phyloP scores from a whole-genome alignment of 192 early-diverging fungal species.

The Podila clonocystis region DNA sequence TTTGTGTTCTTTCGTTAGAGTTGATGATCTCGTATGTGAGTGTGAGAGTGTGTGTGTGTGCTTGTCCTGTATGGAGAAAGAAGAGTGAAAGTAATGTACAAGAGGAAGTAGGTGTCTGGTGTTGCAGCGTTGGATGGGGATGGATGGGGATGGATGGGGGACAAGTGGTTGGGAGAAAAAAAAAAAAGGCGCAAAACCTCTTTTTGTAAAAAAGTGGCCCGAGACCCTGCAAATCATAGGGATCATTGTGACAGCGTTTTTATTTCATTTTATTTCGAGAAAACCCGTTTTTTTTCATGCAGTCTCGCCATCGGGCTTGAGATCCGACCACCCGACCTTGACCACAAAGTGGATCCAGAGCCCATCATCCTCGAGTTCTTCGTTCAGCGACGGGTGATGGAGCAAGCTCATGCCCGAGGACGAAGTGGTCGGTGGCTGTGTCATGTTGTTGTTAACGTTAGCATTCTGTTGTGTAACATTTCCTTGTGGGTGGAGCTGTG shows the following conservation, averaged over 20 bases:
- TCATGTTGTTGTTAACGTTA: constrained; percentile 1
- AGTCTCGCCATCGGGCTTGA: constrained; percentile 12
- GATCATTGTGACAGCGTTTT: not conserved
- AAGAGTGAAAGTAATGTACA: not conserved
- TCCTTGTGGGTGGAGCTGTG: not conserved
- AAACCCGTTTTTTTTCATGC: not conserved
- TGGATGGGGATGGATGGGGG: too few species aligned
- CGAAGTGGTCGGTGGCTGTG: not conserved
- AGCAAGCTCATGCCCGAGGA: not conserved
- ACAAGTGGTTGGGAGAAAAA: not conserved
- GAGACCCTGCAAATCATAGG: not conserved
- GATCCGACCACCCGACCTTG: constrained; percentile 47
- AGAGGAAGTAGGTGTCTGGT: too few species aligned
- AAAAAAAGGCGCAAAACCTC: constrained; percentile 1
- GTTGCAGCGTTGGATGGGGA: not conserved
- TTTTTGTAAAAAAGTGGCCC: not conserved
- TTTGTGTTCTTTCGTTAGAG: not conserved
- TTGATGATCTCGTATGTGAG: not conserved
- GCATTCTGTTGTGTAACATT: not conserved
- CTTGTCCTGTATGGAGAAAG: not conserved
- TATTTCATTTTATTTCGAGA: not conserved
- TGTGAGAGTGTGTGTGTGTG: not conserved
- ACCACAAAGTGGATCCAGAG: constrained; percentile 53
- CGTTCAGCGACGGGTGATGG: not conserved
- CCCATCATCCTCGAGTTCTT: constrained; percentile 39